Percentiles rank a stretch among this genome's conserved stretches.
These are phyloP conservation scores for Coniochaeta sp. DNA, from an alignment of 2,329 filamentous ascomycete genomes.

Conservation along the genomic window DNA sequence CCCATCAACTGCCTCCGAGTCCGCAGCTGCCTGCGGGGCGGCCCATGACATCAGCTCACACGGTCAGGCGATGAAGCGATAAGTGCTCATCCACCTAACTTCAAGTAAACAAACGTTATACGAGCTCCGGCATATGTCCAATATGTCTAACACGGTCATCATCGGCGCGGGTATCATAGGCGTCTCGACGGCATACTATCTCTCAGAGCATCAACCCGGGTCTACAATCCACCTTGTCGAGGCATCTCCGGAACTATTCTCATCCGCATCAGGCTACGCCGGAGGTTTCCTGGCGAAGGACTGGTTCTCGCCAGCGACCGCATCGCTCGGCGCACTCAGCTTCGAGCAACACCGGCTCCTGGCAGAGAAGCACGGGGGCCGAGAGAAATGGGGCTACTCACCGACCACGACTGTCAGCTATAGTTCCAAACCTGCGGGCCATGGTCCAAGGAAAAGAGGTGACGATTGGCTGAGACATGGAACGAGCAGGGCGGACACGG, in stretches of 20 bases:
- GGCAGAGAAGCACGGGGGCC: constrained; percentile 51
- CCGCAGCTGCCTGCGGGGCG: background rate
- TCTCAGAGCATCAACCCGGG: constrained; percentile 41
- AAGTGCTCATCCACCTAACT: background rate
- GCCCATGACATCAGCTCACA: background rate
- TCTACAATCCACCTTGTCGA: constrained; percentile 40
- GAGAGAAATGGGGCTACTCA: constrained; percentile 40
- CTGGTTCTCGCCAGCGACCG: constrained; percentile 54
- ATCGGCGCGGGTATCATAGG: constrained; percentile 66
- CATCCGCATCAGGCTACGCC: constrained; percentile 66
- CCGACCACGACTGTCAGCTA: constrained; percentile 52
- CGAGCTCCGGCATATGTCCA: background rate
- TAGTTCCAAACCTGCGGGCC: constrained; percentile 21
- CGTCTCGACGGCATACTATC: constrained; percentile 63
- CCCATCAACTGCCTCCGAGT: background rate
- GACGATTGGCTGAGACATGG: constrained; percentile 62
- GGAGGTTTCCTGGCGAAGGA: constrained; percentile 68
- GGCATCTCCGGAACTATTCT: constrained; percentile 49
- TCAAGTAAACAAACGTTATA: background rate
- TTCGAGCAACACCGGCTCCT: constrained; percentile 62
- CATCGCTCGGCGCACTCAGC: constrained; percentile 56
- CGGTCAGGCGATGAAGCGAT: background rate
- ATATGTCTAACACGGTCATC: constrained; percentile 51
- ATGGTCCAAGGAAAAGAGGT: constrained; percentile 32
- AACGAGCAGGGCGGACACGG: constrained; percentile 50